phyloP scores from a whole-genome alignment of 768 basidiomycete genomes.

The Naganishia antarctica region DNA sequence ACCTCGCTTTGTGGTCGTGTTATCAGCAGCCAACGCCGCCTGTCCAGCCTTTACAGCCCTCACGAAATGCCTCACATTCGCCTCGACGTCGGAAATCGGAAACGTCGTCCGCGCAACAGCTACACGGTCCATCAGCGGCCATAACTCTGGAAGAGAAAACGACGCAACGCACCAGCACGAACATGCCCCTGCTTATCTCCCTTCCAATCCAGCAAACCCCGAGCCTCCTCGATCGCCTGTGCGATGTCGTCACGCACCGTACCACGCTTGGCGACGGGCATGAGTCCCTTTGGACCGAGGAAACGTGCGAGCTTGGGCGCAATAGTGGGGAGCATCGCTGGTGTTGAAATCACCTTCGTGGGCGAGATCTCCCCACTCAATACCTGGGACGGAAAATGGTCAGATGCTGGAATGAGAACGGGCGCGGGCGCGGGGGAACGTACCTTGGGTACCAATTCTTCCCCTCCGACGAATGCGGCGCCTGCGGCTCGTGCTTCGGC shows the following conservation, averaged over 20 bases:
- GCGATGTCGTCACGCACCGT: slow-evolving; percentile 86
- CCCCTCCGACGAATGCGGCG: slow-evolving; percentile 83
- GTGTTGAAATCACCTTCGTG: slow-evolving; percentile 77
- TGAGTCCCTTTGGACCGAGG: slow-evolving; percentile 80
- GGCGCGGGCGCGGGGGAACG: slow-evolving; percentile 44
- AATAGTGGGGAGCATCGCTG: slow-evolving; percentile 70
- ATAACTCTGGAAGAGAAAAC: not conserved
- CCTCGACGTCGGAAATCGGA: slow-evolving; percentile 67
- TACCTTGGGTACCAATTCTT: slow-evolving; percentile 81
- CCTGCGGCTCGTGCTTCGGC: slow-evolving; percentile 81
- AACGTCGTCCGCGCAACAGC: slow-evolving; percentile 49
- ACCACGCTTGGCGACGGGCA: slow-evolving; percentile 90
- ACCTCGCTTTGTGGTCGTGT: slow-evolving; percentile 56
- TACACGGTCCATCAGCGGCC: no score
- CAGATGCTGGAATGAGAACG: not conserved
- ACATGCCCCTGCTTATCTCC: slow-evolving; percentile 82
- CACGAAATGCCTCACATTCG: slow-evolving; percentile 73
- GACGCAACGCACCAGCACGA: slow-evolving; percentile 57
- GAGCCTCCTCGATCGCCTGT: slow-evolving; percentile 70
- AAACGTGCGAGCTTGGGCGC: slow-evolving; percentile 70
- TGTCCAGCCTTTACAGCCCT: slow-evolving; percentile 36
- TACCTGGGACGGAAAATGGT: slow-evolving; percentile 54
- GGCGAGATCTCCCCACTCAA: slow-evolving; percentile 68
- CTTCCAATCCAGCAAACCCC: slow-evolving; percentile 85
- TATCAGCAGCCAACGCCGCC: slow-evolving; percentile 55